These are phyloP conservation scores for Cubamyces sp. DNA, from an alignment of 768 basidiomycete species.

Conservation along the genomic window DNA sequence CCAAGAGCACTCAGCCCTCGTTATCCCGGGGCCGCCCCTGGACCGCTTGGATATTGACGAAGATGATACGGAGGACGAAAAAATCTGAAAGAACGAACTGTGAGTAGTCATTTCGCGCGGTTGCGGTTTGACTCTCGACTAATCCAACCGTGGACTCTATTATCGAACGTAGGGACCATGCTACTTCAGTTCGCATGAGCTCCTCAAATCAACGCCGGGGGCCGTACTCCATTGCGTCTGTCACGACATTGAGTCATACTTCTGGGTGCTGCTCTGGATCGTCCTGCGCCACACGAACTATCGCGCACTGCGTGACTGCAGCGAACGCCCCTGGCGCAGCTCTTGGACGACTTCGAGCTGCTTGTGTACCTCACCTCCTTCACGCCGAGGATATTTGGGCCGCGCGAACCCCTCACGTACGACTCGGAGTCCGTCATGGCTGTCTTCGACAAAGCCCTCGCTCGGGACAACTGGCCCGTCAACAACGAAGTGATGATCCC, in stretches of 20 bases:
- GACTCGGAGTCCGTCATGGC: not conserved
- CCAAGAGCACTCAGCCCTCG: not conserved
- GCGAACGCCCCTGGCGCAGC: not conserved
- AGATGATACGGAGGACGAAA: not conserved
- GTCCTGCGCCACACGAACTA: constrained; percentile 6
- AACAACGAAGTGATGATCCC: not conserved
- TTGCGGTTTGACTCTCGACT: not conserved
- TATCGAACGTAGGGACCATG: not conserved
- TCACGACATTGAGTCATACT: constrained; percentile 21
- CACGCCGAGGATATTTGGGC: not conserved
- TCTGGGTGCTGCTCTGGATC: constrained; percentile 19
- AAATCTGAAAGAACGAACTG: not conserved
- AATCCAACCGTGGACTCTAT: not conserved
- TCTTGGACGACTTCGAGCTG: not conserved
- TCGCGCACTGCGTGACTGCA: not conserved
- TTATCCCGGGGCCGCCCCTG: not conserved
- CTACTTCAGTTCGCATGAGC: not conserved
- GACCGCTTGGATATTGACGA: not conserved
- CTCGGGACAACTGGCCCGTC: not conserved
- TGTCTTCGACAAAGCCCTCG: not conserved
- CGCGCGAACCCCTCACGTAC: not conserved
- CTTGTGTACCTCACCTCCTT: not conserved
- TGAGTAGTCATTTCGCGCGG: not conserved
- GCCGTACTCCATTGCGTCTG: not conserved
- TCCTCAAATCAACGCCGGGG: not conserved